Base-by-base conservation (phyloP, 306 rosid species). In the Corylus avellana region DNA sequence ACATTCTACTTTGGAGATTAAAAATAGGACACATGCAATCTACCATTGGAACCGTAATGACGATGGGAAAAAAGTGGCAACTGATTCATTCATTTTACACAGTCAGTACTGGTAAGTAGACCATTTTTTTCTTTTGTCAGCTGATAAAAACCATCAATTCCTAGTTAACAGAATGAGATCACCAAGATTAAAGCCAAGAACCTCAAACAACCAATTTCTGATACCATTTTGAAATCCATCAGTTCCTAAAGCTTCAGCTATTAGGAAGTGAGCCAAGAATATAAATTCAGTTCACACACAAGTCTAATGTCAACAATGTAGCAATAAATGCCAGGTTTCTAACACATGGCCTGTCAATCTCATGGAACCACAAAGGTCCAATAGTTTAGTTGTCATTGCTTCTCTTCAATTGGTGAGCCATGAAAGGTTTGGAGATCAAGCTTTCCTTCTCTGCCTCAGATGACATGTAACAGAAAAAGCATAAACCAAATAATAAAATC, bases 41-140 rank as follows among this genome's bases (percentile, higher is more conserved):
- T 96, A 96, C 85, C 98, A 93, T 73, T 96, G 99, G 99, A 96
- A 93, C 83, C 99, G 99, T 78, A 96, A 96, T 57, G 99, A 93
- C 25, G 97, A 90, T 0, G 98, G 99, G 86, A 96, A 91, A 90
- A 96, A 87, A 86, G 81, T 83, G 8, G 79, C 88, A 29, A 87
- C 88, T 1, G 96, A 93, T 22, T 82, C 94, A 14, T 91, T 96
- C 67, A 71, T 89, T 50, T 78, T 96, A 87, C 89, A 77, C 87
- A 93, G 91, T 81, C 99, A 96, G 79, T 88, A 91, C 86, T 96
- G 98, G 99, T 93, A 77, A 75, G 97, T 85, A 78, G 44, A 68
- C 78, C 80, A 48, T 75, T 80, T 37, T 51, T 77, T 59, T 73
- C 61, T 63, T 72, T 71, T 8, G 47, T 70, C 8, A 3, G 11